Conservation (phyloP, 306 rosid species). For the Cicer cuneatum region DNA sequence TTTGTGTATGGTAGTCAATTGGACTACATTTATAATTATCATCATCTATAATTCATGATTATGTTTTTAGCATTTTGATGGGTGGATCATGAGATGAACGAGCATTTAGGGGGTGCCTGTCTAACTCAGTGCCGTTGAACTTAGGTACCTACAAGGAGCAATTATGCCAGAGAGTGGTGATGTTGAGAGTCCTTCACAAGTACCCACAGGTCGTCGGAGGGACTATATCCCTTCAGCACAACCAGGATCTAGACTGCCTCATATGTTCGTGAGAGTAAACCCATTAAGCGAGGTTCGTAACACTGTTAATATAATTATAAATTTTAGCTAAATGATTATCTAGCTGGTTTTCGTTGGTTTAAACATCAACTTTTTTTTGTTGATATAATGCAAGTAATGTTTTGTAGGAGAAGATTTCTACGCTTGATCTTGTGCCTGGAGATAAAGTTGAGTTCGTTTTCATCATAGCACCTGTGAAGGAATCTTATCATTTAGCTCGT, state of each 20-base stretch:
- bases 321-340: constrained; percentile 1
- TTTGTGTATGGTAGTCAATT: constrained; percentile 25
- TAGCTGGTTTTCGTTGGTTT: constrained; percentile 22
- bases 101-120: constrained; percentile 33
- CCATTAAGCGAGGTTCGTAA: constrained; percentile 63
- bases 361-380: constrained; percentile 31
- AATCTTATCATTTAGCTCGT: constrained; percentile 67
- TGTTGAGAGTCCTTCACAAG: constrained; percentile 50
- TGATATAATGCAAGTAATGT: constrained; percentile 2
- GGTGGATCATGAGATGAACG: constrained; percentile 38
- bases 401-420: constrained; percentile 65
- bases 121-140: constrained; percentile 50
- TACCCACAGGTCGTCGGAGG: constrained; percentile 79
- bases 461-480: constrained; percentile 65
- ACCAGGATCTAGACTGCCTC: constrained; percentile 93
- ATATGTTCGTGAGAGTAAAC: constrained; percentile 68
- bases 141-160: constrained; percentile 85
- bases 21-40: constrained; percentile 32
- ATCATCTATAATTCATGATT: constrained; percentile 29
- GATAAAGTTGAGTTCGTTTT: constrained; percentile 76
- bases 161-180: constrained; percentile 55
- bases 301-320: constrained; percentile 11
- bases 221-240: constrained; percentile 76
- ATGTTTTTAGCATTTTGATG: constrained; percentile 29
- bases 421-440: constrained; percentile 74